phyloP scores from a whole-genome alignment of 768 basidiomycete genomes.

The Neoboletus magnificus region DNA sequence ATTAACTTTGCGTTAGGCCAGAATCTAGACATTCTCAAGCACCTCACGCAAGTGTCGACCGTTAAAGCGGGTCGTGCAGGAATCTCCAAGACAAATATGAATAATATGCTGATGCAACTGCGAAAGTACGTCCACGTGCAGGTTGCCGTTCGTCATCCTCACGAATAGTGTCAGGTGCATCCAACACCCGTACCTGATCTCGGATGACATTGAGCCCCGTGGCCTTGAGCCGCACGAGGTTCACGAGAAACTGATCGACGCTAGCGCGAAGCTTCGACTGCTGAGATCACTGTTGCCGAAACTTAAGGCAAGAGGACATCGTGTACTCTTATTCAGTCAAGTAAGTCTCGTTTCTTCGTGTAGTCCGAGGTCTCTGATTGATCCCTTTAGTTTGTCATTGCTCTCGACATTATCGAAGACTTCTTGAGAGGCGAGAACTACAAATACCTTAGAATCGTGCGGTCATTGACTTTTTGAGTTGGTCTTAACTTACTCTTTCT shows the following conservation, averaged over 20 bases:
- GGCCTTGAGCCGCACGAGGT: conserved; percentile 54
- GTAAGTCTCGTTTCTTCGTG: conserved; percentile 38
- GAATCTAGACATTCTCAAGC: conserved; percentile 64
- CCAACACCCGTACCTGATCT: conserved; percentile 89
- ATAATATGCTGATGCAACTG: conserved; percentile 84
- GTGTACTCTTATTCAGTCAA: conserved; percentile 90
- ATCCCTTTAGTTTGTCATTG: conserved; percentile 74
- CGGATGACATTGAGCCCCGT: conserved; percentile 72
- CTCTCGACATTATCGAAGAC: conserved; percentile 84
- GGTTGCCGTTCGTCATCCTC: neutral
- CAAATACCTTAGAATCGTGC: conserved; percentile 75
- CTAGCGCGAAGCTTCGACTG: conserved; percentile 81
- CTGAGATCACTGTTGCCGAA: conserved; percentile 78
- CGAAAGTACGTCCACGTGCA: conserved; percentile 57
- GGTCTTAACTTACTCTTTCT: conserved; percentile 6
- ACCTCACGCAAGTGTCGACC: conserved; percentile 47
- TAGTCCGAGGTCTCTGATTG: neutral
- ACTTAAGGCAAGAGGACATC: conserved; percentile 80
- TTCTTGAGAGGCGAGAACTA: conserved; percentile 79
- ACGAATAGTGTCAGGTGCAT: conserved; percentile 55
- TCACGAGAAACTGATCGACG: conserved; percentile 79
- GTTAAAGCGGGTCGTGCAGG: conserved; percentile 30
- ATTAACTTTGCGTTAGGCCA: conserved; percentile 46
- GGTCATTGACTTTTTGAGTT: conserved; percentile 14
- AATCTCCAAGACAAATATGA: conserved; percentile 54